Evolutionary conservation across 23 red algal species (phyloP).

Genomic region (Cyanidioschyzon merolae): DNA sequence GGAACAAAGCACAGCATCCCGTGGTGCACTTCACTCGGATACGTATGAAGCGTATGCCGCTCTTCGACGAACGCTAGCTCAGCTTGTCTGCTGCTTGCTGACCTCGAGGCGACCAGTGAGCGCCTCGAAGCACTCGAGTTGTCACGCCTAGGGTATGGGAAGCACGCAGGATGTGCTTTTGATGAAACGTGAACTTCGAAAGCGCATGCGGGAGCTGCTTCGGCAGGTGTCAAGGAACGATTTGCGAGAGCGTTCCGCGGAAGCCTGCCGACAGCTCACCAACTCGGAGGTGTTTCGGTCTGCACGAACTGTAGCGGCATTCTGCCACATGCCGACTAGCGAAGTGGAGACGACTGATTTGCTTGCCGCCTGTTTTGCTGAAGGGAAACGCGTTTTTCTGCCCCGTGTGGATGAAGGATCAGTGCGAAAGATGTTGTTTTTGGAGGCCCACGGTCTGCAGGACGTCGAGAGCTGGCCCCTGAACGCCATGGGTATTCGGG

Average conservation of each 20-base stretch:
- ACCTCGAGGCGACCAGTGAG: no score
- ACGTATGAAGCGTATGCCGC: no score
- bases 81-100: no score
- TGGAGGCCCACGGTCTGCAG: constrained; percentile 1
- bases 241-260: not conserved
- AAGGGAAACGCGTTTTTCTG: constrained; percentile 15
- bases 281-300: constrained; percentile 3
- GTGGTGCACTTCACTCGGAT: no score
- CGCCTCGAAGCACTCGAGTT: no score
- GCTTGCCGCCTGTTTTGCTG: not conserved
- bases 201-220: constrained; percentile 1
- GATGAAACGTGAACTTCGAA: constrained; percentile 26
- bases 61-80: no score
- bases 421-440: not conserved
- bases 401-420: not conserved
- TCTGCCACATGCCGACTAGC: constrained; percentile 7
- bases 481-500: constrained; percentile 45
- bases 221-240: not conserved
- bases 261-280: not conserved
- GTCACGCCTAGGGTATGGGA: no score
- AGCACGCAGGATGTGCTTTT: not conserved
- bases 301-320: constrained; percentile 15
- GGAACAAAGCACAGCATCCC: no score
- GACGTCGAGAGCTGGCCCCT: constrained; percentile 40
- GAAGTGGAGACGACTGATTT: constrained; percentile 21